These are phyloP conservation scores for Sporothrix curviconia DNA, from an alignment of 2,329 filamentous ascomycete species.

Conservation along the genomic window DNA sequence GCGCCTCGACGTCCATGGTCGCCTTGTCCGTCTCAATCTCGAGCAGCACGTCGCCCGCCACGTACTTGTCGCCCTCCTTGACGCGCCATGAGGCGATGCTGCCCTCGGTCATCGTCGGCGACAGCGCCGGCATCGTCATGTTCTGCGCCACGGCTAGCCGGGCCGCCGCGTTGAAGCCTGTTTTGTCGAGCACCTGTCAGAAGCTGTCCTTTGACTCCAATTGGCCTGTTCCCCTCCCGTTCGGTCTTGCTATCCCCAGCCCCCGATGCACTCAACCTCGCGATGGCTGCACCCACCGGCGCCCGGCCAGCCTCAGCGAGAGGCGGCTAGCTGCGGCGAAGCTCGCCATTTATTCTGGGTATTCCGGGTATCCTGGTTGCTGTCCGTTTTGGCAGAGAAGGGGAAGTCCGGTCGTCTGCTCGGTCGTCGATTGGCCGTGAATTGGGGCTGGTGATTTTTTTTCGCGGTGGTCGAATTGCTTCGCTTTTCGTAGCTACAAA, in stretches of 20 bases:
- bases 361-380: not conserved
- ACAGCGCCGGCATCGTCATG: slow-evolving; percentile 86
- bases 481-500: too few species aligned
- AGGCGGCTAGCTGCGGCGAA: slow-evolving; percentile 20
- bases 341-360: slow-evolving; percentile 14
- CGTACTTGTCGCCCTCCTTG: slow-evolving; percentile 78
- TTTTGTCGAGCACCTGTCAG: not conserved
- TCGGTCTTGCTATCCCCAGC: not conserved
- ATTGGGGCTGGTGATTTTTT: not conserved
- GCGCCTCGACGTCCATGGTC: slow-evolving; percentile 89
- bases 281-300: slow-evolving; percentile 12
- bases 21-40: slow-evolving; percentile 95
- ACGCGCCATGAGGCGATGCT: slow-evolving; percentile 81
- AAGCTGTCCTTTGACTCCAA: not conserved
- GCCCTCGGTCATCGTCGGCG: slow-evolving; percentile 89
- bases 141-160: slow-evolving; percentile 68
- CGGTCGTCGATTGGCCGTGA: not conserved
- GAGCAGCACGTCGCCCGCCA: slow-evolving; percentile 77
- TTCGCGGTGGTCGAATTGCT: not conserved
- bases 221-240: not conserved
- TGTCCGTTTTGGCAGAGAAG: not conserved
- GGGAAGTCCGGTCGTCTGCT: not conserved
- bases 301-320: slow-evolving; percentile 22
- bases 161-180: slow-evolving; percentile 60
- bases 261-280: slow-evolving; percentile 14